Evolutionary conservation across 805 yeast species (phyloP), one percentile per base, ranked within the genome.

Genomic region (Teunomyces gatunensis): DNA sequence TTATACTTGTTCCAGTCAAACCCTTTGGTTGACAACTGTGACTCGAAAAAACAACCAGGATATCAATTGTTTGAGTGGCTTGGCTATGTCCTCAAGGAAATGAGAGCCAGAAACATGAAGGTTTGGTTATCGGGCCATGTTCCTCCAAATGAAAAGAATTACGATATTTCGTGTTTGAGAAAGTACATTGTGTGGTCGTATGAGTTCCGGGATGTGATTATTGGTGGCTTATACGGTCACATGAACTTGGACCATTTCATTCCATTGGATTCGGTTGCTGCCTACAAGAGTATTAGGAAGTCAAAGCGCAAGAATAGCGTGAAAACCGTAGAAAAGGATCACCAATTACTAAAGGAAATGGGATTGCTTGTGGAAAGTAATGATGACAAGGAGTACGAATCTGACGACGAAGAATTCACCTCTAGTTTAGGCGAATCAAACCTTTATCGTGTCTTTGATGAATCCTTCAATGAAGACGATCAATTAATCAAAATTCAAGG

Each of bases 101-200:
- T 89, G 67, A 74, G 96, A 57, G 68, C 73, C 18, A 70, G 95
- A 50, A 78, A 80, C 13, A 84, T 89, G 81, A 89, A 89, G 67
- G 95, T 86, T 13, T 89, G 96, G 96, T 67, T 89, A 18, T 73
- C 85, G 37, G 96, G 96, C 4, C 96, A 89, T 69, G 96, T 89
- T 12, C 96, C 96, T 3, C 95, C 96, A 4, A 79, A 84, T 41
- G 82, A 83, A 21, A 88, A 88, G 63, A 89, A 89, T 62, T 81
- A 78, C 51, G 95, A 89, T 57, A 71, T 76, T 15, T 74, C 84
- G 37, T 89, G 96, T 60, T 82, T 79, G 54, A 73, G 89, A 43
- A 88, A 88, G 63, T 85, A 82, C 64, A 78, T 86, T 20, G 75
- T 83, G n/a, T 89, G 96, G 96, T 67, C 83, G 30, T 81, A 87